phyloP scores from a whole-genome alignment of 2,329 filamentous ascomycete species.

The Phyllosticta citribraziliensis region DNA sequence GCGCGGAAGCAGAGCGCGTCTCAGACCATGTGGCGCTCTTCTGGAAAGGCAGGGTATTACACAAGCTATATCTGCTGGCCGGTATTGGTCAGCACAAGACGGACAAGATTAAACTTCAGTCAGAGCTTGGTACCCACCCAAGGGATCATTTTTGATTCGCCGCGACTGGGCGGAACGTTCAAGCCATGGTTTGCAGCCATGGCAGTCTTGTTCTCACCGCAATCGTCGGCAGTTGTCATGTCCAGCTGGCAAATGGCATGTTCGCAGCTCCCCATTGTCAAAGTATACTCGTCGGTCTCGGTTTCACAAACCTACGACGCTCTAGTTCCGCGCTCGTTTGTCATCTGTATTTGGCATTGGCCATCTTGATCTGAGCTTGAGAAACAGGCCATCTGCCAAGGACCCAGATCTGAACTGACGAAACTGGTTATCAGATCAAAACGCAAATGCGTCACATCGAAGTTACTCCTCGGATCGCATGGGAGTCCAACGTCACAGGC shows the following conservation, averaged over 20 bases:
- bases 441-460: not conserved
- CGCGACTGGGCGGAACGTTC: not conserved
- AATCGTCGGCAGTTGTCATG: not conserved
- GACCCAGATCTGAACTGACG: not conserved
- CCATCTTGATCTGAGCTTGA: not conserved
- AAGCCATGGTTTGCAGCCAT: not conserved
- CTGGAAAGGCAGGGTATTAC: not conserved
- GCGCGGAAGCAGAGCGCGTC: not conserved
- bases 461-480: not conserved
- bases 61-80: not conserved
- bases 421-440: not conserved
- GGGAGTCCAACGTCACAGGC: not conserved
- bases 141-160: not conserved
- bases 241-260: not conserved
- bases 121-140: not conserved
- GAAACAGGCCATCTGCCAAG: not conserved
- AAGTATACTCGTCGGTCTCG: not conserved
- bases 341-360: not conserved
- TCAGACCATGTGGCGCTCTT: not conserved
- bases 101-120: not conserved
- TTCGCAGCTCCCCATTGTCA: not conserved
- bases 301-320: not conserved
- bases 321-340: not conserved
- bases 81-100: not conserved
- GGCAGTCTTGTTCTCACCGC: not conserved